phyloP scores from a whole-genome alignment of 1,284 basidiomycete species.

The Neolentinus lepideus region DNA sequence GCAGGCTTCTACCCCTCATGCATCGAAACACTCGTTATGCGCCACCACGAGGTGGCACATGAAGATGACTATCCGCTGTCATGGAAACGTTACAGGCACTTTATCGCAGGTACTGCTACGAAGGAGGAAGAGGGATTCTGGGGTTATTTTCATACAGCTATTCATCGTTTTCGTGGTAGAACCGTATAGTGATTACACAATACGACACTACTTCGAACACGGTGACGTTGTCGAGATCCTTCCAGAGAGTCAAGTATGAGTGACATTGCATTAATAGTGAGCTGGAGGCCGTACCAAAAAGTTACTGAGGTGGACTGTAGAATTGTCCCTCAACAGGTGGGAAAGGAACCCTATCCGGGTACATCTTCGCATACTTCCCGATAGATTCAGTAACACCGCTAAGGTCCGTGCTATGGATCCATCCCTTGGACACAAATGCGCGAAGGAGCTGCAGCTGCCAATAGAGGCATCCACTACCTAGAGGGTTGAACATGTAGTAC shows the following conservation, averaged over 20 bases:
- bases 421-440: neutral
- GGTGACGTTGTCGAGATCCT: neutral
- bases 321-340: neutral
- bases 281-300: neutral
- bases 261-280: neutral
- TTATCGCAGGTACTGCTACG: neutral
- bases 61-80: neutral
- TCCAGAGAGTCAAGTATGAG: neutral
- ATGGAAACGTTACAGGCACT: neutral
- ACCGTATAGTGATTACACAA: neutral
- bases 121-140: neutral
- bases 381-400: neutral
- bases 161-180: neutral
- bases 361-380: neutral
- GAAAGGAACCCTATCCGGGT: neutral
- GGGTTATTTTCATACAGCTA: neutral
- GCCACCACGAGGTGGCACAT: neutral
- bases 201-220: neutral
- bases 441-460: neutral
- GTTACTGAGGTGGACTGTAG: neutral
- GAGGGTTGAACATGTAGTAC: neutral
- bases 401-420: neutral
- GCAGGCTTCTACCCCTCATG: conserved; percentile 14
- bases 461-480: neutral
- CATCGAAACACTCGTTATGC: conserved; percentile 7